Percentiles rank a stretch among this genome's conserved stretches.
Conservation (phyloP, 169 alveolate genomes). For the Plasmodium coatneyi region DNA sequence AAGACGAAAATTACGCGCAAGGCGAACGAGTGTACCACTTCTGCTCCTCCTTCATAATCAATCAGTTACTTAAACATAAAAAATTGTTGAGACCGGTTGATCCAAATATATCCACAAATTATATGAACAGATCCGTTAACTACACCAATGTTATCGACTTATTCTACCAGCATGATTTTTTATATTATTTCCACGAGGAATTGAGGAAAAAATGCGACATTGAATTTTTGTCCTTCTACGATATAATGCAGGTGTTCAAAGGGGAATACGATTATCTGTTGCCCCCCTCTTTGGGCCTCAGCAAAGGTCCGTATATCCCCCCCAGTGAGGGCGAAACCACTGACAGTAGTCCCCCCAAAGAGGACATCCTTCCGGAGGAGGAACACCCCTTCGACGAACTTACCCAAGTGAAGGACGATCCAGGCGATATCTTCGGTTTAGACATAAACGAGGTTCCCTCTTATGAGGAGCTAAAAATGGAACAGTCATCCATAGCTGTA, state of each 20-base stretch:
- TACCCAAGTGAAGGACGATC: not conserved
- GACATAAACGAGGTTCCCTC: not conserved
- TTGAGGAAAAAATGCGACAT: slow-evolving; percentile 44
- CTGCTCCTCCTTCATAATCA: slow-evolving; percentile 22
- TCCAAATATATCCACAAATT: not conserved
- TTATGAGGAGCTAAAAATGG: not conserved
- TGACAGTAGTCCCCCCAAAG: not conserved
- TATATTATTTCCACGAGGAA: slow-evolving; percentile 51
- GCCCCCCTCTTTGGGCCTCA: not conserved
- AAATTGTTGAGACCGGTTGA: slow-evolving; percentile 29
- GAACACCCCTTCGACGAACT: not conserved
- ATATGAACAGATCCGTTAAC: slow-evolving; percentile 53
- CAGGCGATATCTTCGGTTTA: not conserved
- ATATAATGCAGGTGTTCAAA: slow-evolving; percentile 38
- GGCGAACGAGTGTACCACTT: slow-evolving; percentile 49
- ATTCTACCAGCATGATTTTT: slow-evolving; percentile 56
- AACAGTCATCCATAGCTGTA: not conserved
- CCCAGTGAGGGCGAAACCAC: not conserved
- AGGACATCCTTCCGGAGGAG: not conserved
- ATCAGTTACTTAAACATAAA: slow-evolving; percentile 5
- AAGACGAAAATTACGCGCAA: slow-evolving; percentile 8
- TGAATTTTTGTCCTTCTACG: slow-evolving; percentile 46
- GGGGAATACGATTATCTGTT: slow-evolving; percentile 59
- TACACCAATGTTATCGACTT: slow-evolving; percentile 9
- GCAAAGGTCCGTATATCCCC: not conserved